Evolutionary conservation across 2,329 filamentous ascomycete species (phyloP).

Genomic region (Botrytis deweyae): DNA sequence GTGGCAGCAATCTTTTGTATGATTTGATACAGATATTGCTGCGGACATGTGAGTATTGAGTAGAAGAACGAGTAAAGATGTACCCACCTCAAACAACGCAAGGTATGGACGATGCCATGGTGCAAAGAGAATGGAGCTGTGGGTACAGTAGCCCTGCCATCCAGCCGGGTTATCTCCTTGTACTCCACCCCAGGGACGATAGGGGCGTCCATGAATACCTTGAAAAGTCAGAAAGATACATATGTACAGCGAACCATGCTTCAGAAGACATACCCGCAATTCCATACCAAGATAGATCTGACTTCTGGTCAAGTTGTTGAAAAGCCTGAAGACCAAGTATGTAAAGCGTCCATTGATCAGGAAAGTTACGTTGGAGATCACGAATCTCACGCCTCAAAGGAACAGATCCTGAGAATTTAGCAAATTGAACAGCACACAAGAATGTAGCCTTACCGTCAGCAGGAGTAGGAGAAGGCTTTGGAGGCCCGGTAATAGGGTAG

Average conservation of each 20-base stretch:
- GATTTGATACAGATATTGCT: conserved; percentile 47
- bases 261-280: conserved; percentile 58
- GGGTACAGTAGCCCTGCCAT: conserved; percentile 62
- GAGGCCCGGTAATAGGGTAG: conserved; percentile 29
- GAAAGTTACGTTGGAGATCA: conserved; percentile 56
- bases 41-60: conserved; percentile 44
- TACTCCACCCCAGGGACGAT: conserved; percentile 55
- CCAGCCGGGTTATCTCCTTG: conserved; percentile 41
- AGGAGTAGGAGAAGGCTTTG: conserved; percentile 25
- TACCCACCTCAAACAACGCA: conserved; percentile 54
- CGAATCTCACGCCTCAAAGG: conserved; percentile 64
- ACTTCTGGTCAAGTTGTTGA: conserved; percentile 67
- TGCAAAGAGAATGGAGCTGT: conserved; percentile 72
- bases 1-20: conserved; percentile 49
- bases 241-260: conserved; percentile 38
- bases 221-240: not conserved
- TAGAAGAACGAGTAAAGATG: not conserved
- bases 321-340: conserved; percentile 66
- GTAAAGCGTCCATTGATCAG: conserved; percentile 73
- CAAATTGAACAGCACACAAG: not conserved
- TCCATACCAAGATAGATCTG: conserved; percentile 72
- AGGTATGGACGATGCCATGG: conserved; percentile 85
- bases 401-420: conserved; percentile 28
- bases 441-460: conserved; percentile 26
- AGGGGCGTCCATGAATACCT: conserved; percentile 78